Conservation (phyloP, 345 rosid genomes). For the Durio zibethinus region DNA sequence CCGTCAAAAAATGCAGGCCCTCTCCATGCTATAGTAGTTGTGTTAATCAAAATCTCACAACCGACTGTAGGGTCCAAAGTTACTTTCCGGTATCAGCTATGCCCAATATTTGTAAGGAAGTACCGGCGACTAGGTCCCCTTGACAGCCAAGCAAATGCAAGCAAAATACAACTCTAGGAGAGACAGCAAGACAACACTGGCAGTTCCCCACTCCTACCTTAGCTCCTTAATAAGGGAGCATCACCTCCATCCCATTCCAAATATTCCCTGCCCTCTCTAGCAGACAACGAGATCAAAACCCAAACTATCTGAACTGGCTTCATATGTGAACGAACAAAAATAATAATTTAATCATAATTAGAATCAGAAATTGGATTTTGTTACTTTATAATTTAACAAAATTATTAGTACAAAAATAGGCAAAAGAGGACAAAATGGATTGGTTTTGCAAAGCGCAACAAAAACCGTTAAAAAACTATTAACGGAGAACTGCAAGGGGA, state of each 20-base stretch:
- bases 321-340: too few species aligned
- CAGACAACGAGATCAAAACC: constrained; percentile 27
- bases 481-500: constrained; percentile 27
- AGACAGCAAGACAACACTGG: constrained; percentile 23
- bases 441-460: constrained; percentile 18
- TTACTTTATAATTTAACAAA: constrained; percentile 8
- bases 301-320: neutral
- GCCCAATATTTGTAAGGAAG: constrained; percentile 2
- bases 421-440: neutral
- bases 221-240: constrained; percentile 27
- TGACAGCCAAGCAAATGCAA: constrained; percentile 24
- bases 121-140: neutral
- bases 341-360: neutral
- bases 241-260: constrained; percentile 19
- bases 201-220: constrained; percentile 10
- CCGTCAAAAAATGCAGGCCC: neutral
- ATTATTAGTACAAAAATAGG: neutral
- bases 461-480: constrained; percentile 32
- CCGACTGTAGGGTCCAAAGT: constrained; percentile 11
- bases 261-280: constrained; percentile 34
- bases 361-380: neutral
- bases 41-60: neutral
- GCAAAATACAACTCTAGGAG: neutral
- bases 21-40: neutral
- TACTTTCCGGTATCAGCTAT: constrained; percentile 1